phyloP scores from a whole-genome alignment of 805 yeast species.

The Kodamaea kaohsiungensis region DNA sequence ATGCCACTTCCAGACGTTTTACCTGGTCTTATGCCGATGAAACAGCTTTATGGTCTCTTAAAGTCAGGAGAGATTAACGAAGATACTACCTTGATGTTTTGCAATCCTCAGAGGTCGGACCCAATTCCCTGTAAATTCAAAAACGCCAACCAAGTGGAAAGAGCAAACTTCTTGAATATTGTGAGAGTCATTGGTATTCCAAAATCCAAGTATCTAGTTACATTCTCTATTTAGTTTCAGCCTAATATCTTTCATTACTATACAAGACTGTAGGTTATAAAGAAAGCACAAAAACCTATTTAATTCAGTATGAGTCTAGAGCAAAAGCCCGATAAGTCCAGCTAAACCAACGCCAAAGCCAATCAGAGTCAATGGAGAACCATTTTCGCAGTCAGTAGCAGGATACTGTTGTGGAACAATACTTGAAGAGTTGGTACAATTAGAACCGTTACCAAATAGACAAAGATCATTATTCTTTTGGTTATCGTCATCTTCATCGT shows the following conservation, averaged over 20 bases:
- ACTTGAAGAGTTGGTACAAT: slow-evolving; percentile 10
- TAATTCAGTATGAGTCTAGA: slow-evolving; percentile 1
- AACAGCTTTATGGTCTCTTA: slow-evolving; percentile 43
- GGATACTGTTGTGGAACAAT: slow-evolving; percentile 9
- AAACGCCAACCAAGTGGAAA: not conserved
- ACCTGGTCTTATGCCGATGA: slow-evolving; percentile 53
- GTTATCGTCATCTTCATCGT: slow-evolving; percentile 4
- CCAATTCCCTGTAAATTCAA: not conserved
- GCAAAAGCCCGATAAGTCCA: slow-evolving; percentile 12
- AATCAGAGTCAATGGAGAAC: slow-evolving; percentile 9
- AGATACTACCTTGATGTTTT: slow-evolving; percentile 6
- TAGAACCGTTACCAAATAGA: not conserved
- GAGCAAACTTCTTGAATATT: slow-evolving; percentile 1
- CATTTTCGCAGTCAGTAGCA: slow-evolving; percentile 14
- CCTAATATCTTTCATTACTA: not conserved
- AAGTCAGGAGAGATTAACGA: slow-evolving; percentile 24
- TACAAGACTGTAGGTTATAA: not conserved
- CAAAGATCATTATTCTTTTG: not conserved
- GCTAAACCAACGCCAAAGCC: slow-evolving; percentile 14
- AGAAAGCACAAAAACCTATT: not conserved
- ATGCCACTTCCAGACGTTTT: slow-evolving; percentile 40
- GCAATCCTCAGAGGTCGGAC: not conserved
- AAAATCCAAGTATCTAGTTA: not conserved
- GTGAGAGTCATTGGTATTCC: slow-evolving; percentile 6
- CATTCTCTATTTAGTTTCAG: not conserved